Percentiles rank a stretch among this genome's conserved stretches.
Conservation (phyloP, 192 early-diverging fungal species). For the Rhizophagus prolifer region DNA sequence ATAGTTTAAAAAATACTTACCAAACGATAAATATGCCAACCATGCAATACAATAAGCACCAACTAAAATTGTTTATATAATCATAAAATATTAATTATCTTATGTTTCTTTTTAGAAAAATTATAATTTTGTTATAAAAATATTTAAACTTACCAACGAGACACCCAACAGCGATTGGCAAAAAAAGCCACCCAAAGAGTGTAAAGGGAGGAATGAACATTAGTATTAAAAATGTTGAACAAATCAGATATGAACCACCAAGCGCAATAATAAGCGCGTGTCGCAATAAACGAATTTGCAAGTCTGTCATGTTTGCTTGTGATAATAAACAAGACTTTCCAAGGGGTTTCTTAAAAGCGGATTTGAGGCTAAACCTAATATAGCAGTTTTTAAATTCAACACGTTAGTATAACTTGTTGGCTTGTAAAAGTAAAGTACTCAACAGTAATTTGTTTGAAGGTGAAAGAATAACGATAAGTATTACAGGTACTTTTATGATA, state of each 20-base stretch:
- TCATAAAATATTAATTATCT: not conserved
- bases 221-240: slow-evolving; percentile 7
- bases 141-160: not conserved
- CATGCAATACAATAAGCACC: slow-evolving; percentile 20
- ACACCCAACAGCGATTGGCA: not conserved
- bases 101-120: too few species aligned
- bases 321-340: not conserved
- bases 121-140: not conserved
- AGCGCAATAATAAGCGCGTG: not conserved
- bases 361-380: not conserved
- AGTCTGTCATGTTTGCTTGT: not conserved
- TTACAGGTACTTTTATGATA: too few species aligned
- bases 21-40: slow-evolving; percentile 19
- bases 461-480: too few species aligned
- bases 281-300: not conserved
- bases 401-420: not conserved
- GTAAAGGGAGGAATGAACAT: slow-evolving; percentile 25
- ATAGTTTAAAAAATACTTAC: not conserved
- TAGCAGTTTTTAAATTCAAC: not conserved
- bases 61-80: not conserved
- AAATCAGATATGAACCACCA: not conserved
- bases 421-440: too few species aligned
- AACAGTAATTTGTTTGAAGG: too few species aligned
- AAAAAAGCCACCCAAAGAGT: slow-evolving; percentile 16
- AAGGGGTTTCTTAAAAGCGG: not conserved